Conservation (phyloP, 2,329 filamentous ascomycete species). For the Mycosphaerelloides madeirae region DNA sequence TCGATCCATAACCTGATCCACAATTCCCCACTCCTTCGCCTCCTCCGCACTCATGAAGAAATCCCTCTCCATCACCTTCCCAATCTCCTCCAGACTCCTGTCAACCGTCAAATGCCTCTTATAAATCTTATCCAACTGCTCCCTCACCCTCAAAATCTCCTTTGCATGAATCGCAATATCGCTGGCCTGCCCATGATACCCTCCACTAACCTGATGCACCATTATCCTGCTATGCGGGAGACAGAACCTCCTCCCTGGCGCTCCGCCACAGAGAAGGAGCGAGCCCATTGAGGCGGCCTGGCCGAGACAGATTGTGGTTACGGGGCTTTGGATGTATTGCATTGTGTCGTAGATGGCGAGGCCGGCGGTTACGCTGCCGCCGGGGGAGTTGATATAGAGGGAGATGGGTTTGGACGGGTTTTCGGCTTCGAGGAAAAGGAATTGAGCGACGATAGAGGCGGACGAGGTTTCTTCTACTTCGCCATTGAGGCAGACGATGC, state of each 20-base stretch:
- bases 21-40: conserved; percentile 81
- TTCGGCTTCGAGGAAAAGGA: conserved; percentile 97
- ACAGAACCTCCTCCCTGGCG: conserved; percentile 77
- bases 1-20: conserved; percentile 78
- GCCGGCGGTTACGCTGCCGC: conserved; percentile 80
- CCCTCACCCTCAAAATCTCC: conserved; percentile 83
- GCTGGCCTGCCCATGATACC: conserved; percentile 60
- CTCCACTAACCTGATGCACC: conserved; percentile 91
- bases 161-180: conserved; percentile 97
- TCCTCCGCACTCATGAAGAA: conserved; percentile 88
- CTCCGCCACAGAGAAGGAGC: conserved; percentile 78
- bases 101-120: conserved; percentile 77
- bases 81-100: conserved; percentile 74
- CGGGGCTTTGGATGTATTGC: conserved; percentile 89
- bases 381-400: conserved; percentile 96
- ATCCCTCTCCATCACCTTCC: conserved; percentile 93
- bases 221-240: conserved; percentile 93
- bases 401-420: conserved; percentile 91
- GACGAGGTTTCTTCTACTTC: conserved; percentile 85
- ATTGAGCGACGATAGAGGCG: conserved; percentile 89
- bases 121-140: conserved; percentile 87
- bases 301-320: conserved; percentile 91
- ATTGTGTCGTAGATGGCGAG: conserved; percentile 97
- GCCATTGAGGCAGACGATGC: conserved; percentile 90
- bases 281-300: conserved; percentile 95